Conservation (phyloP, 441 rosid species). For the Omphalea diandra region DNA sequence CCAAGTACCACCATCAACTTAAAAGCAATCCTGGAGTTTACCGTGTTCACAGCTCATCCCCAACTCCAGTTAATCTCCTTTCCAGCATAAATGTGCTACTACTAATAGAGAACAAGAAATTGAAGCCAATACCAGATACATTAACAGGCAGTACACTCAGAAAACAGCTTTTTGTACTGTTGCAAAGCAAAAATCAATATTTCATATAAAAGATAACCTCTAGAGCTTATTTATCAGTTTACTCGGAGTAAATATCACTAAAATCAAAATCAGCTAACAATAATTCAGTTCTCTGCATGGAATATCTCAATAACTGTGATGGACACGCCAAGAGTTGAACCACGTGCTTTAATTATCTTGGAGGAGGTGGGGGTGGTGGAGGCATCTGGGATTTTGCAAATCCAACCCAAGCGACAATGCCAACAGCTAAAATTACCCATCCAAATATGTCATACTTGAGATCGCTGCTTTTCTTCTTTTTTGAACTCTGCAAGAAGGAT, state of each 20-base stretch:
- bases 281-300: slow-evolving; percentile 13
- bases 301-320: slow-evolving; percentile 10
- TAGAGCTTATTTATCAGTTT: slow-evolving; percentile 18
- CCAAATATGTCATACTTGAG: slow-evolving; percentile 78
- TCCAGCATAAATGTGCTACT: too few relatives aligned
- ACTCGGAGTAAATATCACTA: slow-evolving; percentile 10
- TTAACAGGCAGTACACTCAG: background rate
- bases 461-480: slow-evolving; percentile 67
- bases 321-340: background rate
- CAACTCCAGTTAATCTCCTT: too few relatives aligned
- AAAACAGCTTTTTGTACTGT: background rate
- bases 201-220: slow-evolving; percentile 2
- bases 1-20: too few relatives aligned
- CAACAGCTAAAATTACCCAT: slow-evolving; percentile 86
- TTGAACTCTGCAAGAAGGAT: slow-evolving; percentile 40
- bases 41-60: too few relatives aligned
- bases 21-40: too few relatives aligned
- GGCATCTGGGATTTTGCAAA: slow-evolving; percentile 78
- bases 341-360: slow-evolving; percentile 28
- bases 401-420: slow-evolving; percentile 82
- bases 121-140: background rate
- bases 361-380: slow-evolving; percentile 48
- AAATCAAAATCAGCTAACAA: slow-evolving; percentile 17
- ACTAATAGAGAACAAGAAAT: background rate
- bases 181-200: background rate